Evolutionary conservation across 2,329 filamentous ascomycete genomes (phyloP).

Genomic region (Fusarium agapanthi): DNA sequence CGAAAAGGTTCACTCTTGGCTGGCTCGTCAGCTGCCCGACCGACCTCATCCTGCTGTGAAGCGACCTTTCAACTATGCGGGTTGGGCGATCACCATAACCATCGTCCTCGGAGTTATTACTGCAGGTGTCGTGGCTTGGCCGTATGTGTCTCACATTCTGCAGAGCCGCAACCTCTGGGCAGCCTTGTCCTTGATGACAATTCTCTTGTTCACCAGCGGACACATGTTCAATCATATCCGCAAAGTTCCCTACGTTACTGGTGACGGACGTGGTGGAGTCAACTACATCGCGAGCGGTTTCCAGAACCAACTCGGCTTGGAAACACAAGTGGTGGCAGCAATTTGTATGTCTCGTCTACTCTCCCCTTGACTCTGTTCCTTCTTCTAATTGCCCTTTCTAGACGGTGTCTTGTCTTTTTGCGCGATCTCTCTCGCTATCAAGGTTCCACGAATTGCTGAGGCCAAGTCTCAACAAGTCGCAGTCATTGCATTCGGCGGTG

Average conservation of each 20-base stretch:
- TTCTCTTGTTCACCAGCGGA: conserved; percentile 92
- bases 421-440: conserved; percentile 88
- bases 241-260: conserved; percentile 90
- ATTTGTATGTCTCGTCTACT: conserved; percentile 73
- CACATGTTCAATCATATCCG: conserved; percentile 99
- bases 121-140: conserved; percentile 74
- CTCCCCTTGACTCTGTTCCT: background rate
- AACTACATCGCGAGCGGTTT: conserved; percentile 92
- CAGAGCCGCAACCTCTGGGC: conserved; percentile 96
- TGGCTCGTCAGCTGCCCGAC: conserved; percentile 80
- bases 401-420: conserved; percentile 84
- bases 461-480: conserved; percentile 80
- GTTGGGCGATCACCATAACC: conserved; percentile 73
- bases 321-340: conserved; percentile 93
- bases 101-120: conserved; percentile 76
- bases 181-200: conserved; percentile 84
- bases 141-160: conserved; percentile 81
- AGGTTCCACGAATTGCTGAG: conserved; percentile 88
- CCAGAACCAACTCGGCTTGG: conserved; percentile 90
- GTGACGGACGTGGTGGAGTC: conserved; percentile 85
- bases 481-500: conserved; percentile 79
- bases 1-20: conserved; percentile 81
- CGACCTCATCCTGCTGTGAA: conserved; percentile 79
- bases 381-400: conserved; percentile 25
- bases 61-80: conserved; percentile 88